Conservation (phyloP, 1,139 yeast species). For the Kodamaea derodonti region DNA sequence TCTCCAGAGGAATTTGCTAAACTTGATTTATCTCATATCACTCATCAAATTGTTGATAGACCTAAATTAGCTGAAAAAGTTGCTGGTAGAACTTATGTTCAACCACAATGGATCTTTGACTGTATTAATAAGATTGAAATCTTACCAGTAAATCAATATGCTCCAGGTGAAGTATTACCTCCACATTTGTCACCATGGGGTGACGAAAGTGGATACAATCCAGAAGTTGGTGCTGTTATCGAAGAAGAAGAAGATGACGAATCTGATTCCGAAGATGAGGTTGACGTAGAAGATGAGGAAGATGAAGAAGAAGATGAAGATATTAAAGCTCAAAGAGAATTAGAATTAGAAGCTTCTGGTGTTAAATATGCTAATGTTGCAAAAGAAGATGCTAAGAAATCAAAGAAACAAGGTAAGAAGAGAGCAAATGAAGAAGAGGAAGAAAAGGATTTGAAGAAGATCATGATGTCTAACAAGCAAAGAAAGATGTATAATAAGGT, state of each 20-base stretch:
- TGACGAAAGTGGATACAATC: slow-evolving; percentile 87
- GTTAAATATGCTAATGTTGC: slow-evolving; percentile 63
- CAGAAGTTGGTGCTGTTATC: slow-evolving; percentile 55
- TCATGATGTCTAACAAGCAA: slow-evolving; percentile 97
- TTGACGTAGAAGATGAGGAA: slow-evolving; percentile 43
- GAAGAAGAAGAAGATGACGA: slow-evolving; percentile 46
- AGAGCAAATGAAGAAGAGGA: slow-evolving; percentile 52
- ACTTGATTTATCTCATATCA: slow-evolving; percentile 63
- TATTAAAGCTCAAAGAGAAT: slow-evolving; percentile 70
- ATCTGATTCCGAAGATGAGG: slow-evolving; percentile 47
- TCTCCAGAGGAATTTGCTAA: slow-evolving; percentile 38
- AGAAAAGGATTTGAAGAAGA: slow-evolving; percentile 83
- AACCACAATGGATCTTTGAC: slow-evolving; percentile 98
- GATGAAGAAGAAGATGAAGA: slow-evolving; percentile 56
- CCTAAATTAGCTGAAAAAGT: slow-evolving; percentile 75
- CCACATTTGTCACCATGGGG: slow-evolving; percentile 99
- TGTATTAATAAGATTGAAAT: slow-evolving; percentile 75
- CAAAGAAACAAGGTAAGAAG: slow-evolving; percentile 32
- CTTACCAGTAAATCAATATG: slow-evolving; percentile 73
- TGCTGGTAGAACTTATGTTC: slow-evolving; percentile 89
- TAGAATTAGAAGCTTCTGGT: slow-evolving; percentile 89
- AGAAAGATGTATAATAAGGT: slow-evolving; percentile 91
- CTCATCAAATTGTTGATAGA: slow-evolving; percentile 94
- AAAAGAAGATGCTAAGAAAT: slow-evolving; percentile 27
- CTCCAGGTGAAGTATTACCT: slow-evolving; percentile 93